These are phyloP conservation scores for Colletotrichum godetiae DNA, from an alignment of 2,329 filamentous ascomycete species.

Conservation along the genomic window DNA sequence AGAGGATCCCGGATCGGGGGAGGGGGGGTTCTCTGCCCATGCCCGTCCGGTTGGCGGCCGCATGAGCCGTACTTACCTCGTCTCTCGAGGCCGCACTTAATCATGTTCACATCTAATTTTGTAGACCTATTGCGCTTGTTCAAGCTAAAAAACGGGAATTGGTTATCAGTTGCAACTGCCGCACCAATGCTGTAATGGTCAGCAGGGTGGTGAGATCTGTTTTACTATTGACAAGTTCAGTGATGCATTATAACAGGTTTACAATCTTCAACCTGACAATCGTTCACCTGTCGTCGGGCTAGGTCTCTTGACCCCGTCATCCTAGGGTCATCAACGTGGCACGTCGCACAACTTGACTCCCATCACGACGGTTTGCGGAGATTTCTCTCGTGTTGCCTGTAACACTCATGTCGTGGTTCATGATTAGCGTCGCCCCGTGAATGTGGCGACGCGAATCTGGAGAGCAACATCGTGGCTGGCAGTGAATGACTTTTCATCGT, in stretches of 20 bases:
- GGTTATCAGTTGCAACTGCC: background rate
- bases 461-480: background rate
- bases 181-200: too few species aligned
- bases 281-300: background rate
- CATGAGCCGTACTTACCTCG: background rate
- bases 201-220: too few species aligned
- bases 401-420: background rate
- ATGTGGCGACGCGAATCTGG: background rate
- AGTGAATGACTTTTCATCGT: background rate
- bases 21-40: background rate
- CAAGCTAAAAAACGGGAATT: background rate
- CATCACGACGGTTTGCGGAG: background rate
- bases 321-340: background rate
- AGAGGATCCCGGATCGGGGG: background rate
- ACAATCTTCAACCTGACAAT: background rate
- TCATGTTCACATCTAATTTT: background rate
- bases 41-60: too few species aligned
- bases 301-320: background rate
- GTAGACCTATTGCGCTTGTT: background rate
- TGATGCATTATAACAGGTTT: too few species aligned
- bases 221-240: too few species aligned
- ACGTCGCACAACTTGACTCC: background rate
- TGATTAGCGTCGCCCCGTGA: background rate
- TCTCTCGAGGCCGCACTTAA: background rate
- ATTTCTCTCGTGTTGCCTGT: background rate